Evolutionary conservation across 2,329 filamentous ascomycete genomes (phyloP), one percentile per base, ranked within the genome.

Genomic region (Exutisphaerella laricina): DNA sequence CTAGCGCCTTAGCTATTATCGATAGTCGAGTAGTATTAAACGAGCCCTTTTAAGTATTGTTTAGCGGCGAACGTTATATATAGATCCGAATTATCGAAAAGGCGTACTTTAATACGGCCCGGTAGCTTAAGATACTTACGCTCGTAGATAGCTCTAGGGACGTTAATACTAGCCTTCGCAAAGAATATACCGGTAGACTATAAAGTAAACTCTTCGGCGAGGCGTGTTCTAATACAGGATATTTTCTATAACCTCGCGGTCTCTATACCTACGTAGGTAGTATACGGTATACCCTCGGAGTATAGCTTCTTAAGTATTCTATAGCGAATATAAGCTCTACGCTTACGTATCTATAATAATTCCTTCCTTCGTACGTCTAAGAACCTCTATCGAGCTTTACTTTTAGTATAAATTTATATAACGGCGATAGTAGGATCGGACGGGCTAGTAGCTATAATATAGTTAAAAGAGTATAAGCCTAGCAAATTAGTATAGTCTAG

Each of bases 231-330:
- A 32, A 80, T 70, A 50, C 78, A 81, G 5, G 71, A 73, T 45
- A 74, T 70, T 54, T 79, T 80, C 78, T 78, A 81, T 14, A 80
- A 53, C 29, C 78, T 70, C 25, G 78, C 77, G 45, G 72, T 76
- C 54, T 79, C 75, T n/a, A 81, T 73, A 46, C 72, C 73, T 38
- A 68, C 68, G 50, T 78, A 81, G 7, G 75, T 78, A 18, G 66
- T 73, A 57, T 78, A 81, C 12, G 78, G 78, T 28, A 69, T 78
- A 14, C 75, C 76, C 23, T 74, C 74, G 6, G 77, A 80, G 53
- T 78, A 81, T 33, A 76, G 74, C 54, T 81, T 81, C 63, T 80
- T 81, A 17, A 81, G 63, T 77, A 81, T 80, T 10, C 77, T 74
- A 57, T 78, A 81, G 23, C 78, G 72, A 48, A 80, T 73, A 54